Base-by-base conservation (phyloP, 345 rosid genomes). In the Populus simonii region DNA sequence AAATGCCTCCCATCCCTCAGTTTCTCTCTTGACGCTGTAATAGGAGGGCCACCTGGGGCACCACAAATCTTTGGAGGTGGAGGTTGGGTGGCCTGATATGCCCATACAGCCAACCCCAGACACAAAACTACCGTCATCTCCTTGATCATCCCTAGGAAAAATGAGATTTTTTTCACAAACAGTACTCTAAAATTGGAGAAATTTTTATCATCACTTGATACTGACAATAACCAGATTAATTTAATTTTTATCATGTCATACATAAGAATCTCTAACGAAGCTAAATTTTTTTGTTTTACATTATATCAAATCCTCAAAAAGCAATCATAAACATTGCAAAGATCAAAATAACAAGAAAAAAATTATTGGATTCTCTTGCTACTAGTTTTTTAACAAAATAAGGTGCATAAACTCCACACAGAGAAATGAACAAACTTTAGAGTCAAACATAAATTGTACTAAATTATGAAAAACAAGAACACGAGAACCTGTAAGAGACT, bases 1-100 rank as follows among this genome's bases (percentile, higher is more conserved):
- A 77, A 81, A 68, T 73, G 73, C 69, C 84, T 76, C n/a, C 83
- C 83, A 45, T 81, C 83, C 66, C 77, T 57, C 5, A 81, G 76
- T 74, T 81, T 76, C 4, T 76, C 9, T 72, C 83, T 81, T 5
- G 83, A 80, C 6, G 66, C 73, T 43, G 83, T 81, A 31, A 81
- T 49, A 3, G 80, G 77, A 47, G 78, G 83, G 6, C 80, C 80
- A 6, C 70, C 70, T 11, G 47, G 66, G 33, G 49, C n/a, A 3
- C 83, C 80, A 59, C 80, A 76, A 67, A 73, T 76, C 51, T 61
- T 76, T 12, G 80, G 74, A 23, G 80, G 66, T 8, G 80, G 79
- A 15, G 80, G 80, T 23, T 72, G 29, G 29, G 10, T 39, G 66
- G 55, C 49, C 33, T 73, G 69, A 27, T 81, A 76, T 20, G 74